These are phyloP conservation scores for Colletotrichum euphorbiae DNA, from an alignment of 2,329 filamentous ascomycete species.

Conservation along the genomic window DNA sequence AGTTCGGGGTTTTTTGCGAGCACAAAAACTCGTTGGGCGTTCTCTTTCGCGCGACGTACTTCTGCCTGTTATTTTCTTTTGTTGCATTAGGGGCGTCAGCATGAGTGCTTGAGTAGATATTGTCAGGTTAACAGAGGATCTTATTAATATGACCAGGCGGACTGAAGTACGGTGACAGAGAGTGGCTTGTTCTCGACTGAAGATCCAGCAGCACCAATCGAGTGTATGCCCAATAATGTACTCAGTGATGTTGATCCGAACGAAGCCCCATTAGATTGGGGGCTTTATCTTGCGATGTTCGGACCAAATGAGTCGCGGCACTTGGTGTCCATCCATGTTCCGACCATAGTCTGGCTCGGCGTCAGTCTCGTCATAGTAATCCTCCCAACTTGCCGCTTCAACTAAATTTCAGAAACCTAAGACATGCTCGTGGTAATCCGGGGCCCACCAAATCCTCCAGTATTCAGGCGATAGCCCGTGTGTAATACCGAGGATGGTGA, in stretches of 20 bases:
- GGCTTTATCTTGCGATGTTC: too few relatives aligned
- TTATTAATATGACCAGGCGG: slow-evolving; percentile 1
- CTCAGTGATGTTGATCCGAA: too few relatives aligned
- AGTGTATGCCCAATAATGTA: too few relatives aligned
- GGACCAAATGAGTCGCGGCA: too few relatives aligned
- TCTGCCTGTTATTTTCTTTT: not conserved
- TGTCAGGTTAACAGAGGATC: slow-evolving; percentile 18
- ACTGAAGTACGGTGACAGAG: too few relatives aligned
- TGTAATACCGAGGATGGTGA: slow-evolving; percentile 6
- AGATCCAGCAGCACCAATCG: too few relatives aligned
- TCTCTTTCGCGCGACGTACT: not conserved
- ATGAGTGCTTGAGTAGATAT: slow-evolving; percentile 35
- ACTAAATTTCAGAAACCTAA: slow-evolving; percentile 24
- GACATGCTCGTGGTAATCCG: slow-evolving; percentile 2
- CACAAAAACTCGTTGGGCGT: not conserved
- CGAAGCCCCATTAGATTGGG: too few relatives aligned
- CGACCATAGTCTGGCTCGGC: too few relatives aligned
- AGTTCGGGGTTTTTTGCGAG: not conserved
- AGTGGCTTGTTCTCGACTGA: too few relatives aligned
- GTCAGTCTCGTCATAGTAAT: not conserved
- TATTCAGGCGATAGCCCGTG: not conserved
- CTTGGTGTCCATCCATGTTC: too few relatives aligned
- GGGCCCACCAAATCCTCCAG: slow-evolving; percentile 26
- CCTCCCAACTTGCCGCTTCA: slow-evolving; percentile 14
- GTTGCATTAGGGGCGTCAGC: slow-evolving; percentile 39